Conservation (phyloP, 371 early-diverging fungal species). For the Rhizopus stolonifer region DNA sequence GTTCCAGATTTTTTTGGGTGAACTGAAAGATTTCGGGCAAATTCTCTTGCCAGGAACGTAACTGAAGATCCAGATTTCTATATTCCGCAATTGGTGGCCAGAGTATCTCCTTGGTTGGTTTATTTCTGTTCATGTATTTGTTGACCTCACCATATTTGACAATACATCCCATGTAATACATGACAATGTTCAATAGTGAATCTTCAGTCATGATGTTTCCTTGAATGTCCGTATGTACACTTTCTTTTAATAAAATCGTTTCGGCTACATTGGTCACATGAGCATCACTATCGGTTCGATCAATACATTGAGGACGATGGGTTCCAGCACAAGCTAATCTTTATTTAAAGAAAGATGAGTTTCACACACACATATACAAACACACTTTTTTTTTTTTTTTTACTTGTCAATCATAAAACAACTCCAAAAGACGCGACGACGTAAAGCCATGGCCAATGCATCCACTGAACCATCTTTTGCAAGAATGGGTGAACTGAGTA, state of each 20-base stretch:
- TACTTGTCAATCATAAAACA: slow-evolving; percentile 53
- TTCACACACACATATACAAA: background rate
- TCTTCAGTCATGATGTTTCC: slow-evolving; percentile 28
- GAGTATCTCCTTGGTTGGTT: slow-evolving; percentile 26
- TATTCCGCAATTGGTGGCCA: slow-evolving; percentile 58
- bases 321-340: slow-evolving; percentile 53
- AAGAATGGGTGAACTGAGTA: slow-evolving; percentile 30
- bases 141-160: slow-evolving; percentile 51
- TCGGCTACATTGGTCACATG: slow-evolving; percentile 49
- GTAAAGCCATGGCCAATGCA: slow-evolving; percentile 50
- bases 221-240: slow-evolving; percentile 23
- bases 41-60: slow-evolving; percentile 37
- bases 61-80: slow-evolving; percentile 43
- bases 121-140: slow-evolving; percentile 52
- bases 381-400: background rate
- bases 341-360: background rate
- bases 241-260: slow-evolving; percentile 41
- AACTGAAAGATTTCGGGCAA: slow-evolving; percentile 38
- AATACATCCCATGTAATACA: slow-evolving; percentile 29
- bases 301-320: slow-evolving; percentile 56
- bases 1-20: slow-evolving; percentile 26
- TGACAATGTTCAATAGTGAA: slow-evolving; percentile 34
- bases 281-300: slow-evolving; percentile 54
- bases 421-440: slow-evolving; percentile 60
- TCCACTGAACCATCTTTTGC: slow-evolving; percentile 42